Conservation (phyloP, 176 grass and related monocot species). For the Stipa capillata region DNA sequence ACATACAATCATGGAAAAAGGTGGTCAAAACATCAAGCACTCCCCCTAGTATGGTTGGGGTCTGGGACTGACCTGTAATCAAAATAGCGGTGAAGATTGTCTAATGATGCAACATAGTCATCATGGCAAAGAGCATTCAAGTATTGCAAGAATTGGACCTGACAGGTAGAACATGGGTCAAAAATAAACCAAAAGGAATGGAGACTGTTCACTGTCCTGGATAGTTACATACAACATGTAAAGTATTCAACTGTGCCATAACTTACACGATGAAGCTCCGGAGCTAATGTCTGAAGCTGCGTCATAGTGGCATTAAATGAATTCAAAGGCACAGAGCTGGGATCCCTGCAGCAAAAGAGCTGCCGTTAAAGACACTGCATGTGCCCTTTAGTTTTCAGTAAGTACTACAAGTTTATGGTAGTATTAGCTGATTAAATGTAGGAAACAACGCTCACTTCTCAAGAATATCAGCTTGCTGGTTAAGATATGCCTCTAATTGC, state of each 20-base stretch:
- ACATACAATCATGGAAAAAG: background rate
- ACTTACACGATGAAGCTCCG: slow-evolving; percentile 91
- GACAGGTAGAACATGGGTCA: slow-evolving; percentile 16
- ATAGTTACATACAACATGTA: slow-evolving; percentile 12
- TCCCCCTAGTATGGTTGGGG: background rate
- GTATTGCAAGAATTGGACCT: slow-evolving; percentile 93
- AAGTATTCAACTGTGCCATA: slow-evolving; percentile 5
- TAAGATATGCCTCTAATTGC: slow-evolving; percentile 95
- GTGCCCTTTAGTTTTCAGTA: background rate
- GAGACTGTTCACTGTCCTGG: background rate
- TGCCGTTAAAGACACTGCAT: slow-evolving; percentile 2
- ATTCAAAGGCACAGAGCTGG: slow-evolving; percentile 72
- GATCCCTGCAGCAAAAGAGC: slow-evolving; percentile 52
- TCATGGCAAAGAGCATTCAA: slow-evolving; percentile 84
- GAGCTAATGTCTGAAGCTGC: slow-evolving; percentile 75
- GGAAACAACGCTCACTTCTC: slow-evolving; percentile 54
- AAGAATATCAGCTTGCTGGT: slow-evolving; percentile 84
- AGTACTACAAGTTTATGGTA: background rate
- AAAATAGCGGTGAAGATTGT: slow-evolving; percentile 92
- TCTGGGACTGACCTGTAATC: slow-evolving; percentile 73
- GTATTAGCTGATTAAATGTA: slow-evolving; percentile 13
- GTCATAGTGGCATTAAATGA: slow-evolving; percentile 73
- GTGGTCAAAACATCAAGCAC: background rate
- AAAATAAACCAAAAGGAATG: slow-evolving; percentile 6
- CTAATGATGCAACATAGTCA: slow-evolving; percentile 73